Evolutionary conservation across 2,329 filamentous ascomycete species (phyloP).

Genomic region (Malbranchea zuffiana): DNA sequence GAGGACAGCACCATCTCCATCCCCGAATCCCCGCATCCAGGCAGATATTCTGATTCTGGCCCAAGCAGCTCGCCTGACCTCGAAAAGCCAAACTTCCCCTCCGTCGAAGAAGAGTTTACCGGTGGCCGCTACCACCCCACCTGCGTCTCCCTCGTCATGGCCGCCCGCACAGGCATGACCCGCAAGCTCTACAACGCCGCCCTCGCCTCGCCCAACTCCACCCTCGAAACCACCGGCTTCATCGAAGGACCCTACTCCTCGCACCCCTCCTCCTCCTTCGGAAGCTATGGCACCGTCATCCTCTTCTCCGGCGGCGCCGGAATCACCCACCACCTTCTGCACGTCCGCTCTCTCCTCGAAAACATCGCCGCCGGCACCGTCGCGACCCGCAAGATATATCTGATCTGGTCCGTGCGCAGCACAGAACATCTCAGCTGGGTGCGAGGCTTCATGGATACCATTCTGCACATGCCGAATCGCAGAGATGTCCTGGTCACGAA

Average conservation of each 20-base stretch:
- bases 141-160: conserved; percentile 46
- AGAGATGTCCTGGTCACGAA: conserved; percentile 50
- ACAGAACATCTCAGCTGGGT: conserved; percentile 53
- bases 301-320: conserved; percentile 57
- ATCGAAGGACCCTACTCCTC: conserved; percentile 56
- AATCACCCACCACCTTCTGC: conserved; percentile 55
- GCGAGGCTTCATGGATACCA: conserved; percentile 55
- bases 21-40: conserved; percentile 11
- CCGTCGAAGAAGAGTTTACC: conserved; percentile 18
- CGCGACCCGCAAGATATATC: conserved; percentile 48
- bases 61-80: conserved; percentile 17
- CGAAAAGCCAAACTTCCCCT: conserved; percentile 23
- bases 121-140: conserved; percentile 21
- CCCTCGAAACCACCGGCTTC: conserved; percentile 44
- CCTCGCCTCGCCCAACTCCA: conserved; percentile 37
- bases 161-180: conserved; percentile 54
- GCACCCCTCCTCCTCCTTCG: conserved; percentile 44
- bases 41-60: conserved; percentile 4
- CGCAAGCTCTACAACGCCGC: conserved; percentile 49
- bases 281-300: conserved; percentile 53
- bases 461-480: conserved; percentile 48
- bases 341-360: conserved; percentile 48
- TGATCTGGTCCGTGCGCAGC: conserved; percentile 53
- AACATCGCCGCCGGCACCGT: conserved; percentile 43
- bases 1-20: conserved; percentile 25